These are phyloP conservation scores for Domatiomyces catenatus DNA, from an alignment of 2,329 filamentous ascomycete genomes.

Conservation along the genomic window DNA sequence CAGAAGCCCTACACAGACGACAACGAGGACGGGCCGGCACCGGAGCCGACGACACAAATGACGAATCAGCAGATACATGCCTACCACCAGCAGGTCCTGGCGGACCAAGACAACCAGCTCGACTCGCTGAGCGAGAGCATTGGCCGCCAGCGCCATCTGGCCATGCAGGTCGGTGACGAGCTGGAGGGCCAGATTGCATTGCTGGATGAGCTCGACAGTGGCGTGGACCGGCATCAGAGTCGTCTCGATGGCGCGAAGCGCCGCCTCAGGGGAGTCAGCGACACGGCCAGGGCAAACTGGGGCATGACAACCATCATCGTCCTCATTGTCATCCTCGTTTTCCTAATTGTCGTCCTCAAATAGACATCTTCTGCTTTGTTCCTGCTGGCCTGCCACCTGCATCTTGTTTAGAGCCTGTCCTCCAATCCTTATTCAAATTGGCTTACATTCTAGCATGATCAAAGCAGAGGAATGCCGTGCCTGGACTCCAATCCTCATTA, in stretches of 20 bases:
- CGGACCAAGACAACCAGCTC: slow-evolving; percentile 88
- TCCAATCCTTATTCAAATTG: no score
- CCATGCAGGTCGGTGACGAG: slow-evolving; percentile 92
- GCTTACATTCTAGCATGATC: no score
- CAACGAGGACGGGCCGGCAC: slow-evolving; percentile 36
- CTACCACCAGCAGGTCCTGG: slow-evolving; percentile 65
- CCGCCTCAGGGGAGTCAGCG: slow-evolving; percentile 55
- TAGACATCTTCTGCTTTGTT: slow-evolving; percentile 22
- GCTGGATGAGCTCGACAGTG: slow-evolving; percentile 74
- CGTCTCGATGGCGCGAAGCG: slow-evolving; percentile 61
- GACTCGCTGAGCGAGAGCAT: slow-evolving; percentile 77
- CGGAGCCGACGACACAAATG: slow-evolving; percentile 46
- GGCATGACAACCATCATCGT: slow-evolving; percentile 70
- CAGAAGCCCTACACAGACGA: slow-evolving; percentile 32
- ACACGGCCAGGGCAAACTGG: slow-evolving; percentile 68
- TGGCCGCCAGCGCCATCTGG: slow-evolving; percentile 74
- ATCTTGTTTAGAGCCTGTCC: no score
- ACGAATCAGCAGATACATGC: slow-evolving; percentile 74
- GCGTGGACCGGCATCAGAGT: slow-evolving; percentile 64
- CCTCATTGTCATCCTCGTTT: slow-evolving; percentile 64
- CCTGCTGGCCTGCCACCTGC: no score
- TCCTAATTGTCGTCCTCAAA: slow-evolving; percentile 72
- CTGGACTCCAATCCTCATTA: not conserved
- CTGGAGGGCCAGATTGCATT: slow-evolving; percentile 78
- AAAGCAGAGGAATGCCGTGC: not conserved